phyloP scores from a whole-genome alignment of 345 rosid species.

The Brassica carinata region DNA sequence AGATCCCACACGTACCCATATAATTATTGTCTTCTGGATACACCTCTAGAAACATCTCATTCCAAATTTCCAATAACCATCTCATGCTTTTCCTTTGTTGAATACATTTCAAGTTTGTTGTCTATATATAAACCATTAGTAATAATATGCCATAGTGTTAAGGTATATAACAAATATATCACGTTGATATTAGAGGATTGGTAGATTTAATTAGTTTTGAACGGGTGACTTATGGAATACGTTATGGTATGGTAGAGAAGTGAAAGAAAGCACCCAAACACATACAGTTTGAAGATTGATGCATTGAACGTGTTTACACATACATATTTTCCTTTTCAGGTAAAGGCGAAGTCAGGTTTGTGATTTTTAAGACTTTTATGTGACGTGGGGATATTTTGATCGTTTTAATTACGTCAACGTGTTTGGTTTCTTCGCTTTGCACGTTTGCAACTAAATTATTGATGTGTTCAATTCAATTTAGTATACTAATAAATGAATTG shows the following conservation, averaged over 20 bases:
- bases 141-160: background rate
- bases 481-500: background rate
- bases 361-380: conserved; percentile 12
- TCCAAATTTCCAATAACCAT: conserved; percentile 1
- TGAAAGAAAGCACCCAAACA: conserved; percentile 20
- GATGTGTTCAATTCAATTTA: conserved; percentile 8
- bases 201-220: conserved; percentile 24
- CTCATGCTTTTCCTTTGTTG: background rate
- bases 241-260: conserved; percentile 27
- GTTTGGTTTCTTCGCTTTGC: conserved; percentile 10
- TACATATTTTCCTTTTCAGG: conserved; percentile 19
- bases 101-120: background rate
- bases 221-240: conserved; percentile 24
- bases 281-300: conserved; percentile 26
- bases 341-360: conserved; percentile 33
- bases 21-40: conserved; percentile 26
- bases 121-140: background rate
- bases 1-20: conserved; percentile 19
- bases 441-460: background rate
- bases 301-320: conserved; percentile 34
- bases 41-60: conserved; percentile 19
- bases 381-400: conserved; percentile 24
- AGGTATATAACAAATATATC: background rate
- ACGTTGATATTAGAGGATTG: conserved; percentile 8
- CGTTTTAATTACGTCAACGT: conserved; percentile 17